phyloP scores from a whole-genome alignment of 495 filamentous ascomycete species.

The Penicillium macrosclerotiorum region DNA sequence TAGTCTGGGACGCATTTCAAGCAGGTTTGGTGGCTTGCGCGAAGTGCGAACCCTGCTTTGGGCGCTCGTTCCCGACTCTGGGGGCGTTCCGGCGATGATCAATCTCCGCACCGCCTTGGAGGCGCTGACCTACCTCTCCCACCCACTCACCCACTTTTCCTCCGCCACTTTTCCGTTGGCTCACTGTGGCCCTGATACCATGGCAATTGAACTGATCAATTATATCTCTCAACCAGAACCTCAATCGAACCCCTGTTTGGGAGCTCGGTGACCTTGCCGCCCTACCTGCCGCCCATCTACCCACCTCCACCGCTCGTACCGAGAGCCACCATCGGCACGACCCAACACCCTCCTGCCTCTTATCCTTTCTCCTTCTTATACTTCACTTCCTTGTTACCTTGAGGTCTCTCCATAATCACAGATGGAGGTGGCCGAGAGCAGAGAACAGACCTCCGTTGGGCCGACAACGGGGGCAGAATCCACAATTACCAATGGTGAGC shows the following conservation, averaged over 20 bases:
- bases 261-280: constrained; percentile 22
- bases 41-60: constrained; percentile 16
- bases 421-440: constrained; percentile 46
- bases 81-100: constrained; percentile 39
- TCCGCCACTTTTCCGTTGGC: constrained; percentile 6
- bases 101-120: constrained; percentile 51
- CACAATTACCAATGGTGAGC: constrained; percentile 38
- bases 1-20: neutral
- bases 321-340: constrained; percentile 10
- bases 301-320: constrained; percentile 16
- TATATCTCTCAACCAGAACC: constrained; percentile 16
- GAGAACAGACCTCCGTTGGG: constrained; percentile 37
- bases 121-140: constrained; percentile 23
- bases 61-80: constrained; percentile 30
- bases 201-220: constrained; percentile 30
- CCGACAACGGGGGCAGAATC: constrained; percentile 33
- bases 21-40: constrained; percentile 21
- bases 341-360: constrained; percentile 3
- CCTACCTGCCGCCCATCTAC: constrained; percentile 23
- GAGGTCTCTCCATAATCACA: constrained; percentile 1
- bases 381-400: neutral
- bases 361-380: neutral
- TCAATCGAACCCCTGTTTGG: constrained; percentile 4
- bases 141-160: constrained; percentile 22
- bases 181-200: constrained; percentile 10